Percentiles rank a stretch among this genome's conserved stretches.
Conservation (phyloP, 768 basidiomycete species). For the Amanita exitialis region DNA sequence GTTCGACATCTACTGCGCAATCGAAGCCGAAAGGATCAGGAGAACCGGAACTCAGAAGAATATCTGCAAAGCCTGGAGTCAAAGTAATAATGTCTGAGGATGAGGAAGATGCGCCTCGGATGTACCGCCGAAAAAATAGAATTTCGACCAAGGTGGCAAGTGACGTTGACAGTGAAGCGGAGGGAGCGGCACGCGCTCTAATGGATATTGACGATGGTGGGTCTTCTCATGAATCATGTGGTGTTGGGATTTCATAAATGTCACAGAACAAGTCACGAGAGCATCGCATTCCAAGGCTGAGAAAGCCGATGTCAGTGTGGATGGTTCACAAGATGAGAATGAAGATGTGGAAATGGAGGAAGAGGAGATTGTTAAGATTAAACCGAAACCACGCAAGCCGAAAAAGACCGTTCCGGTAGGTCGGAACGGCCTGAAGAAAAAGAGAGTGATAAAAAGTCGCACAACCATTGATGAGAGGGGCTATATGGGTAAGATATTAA, state of each 20-base stretch:
- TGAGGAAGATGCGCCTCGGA: constrained; percentile 33
- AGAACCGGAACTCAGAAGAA: not conserved
- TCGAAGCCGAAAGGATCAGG: constrained; percentile 2
- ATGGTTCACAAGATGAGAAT: constrained; percentile 11
- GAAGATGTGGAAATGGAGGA: constrained; percentile 18
- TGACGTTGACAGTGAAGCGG: constrained; percentile 27
- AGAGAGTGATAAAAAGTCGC: constrained; percentile 49
- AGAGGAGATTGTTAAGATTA: constrained; percentile 22
- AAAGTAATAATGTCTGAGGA: constrained; percentile 50
- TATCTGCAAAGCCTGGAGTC: not conserved
- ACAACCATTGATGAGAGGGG: constrained; percentile 53
- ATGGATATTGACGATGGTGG: constrained; percentile 75
- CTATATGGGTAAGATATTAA: constrained; percentile 47
- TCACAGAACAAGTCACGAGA: constrained; percentile 4
- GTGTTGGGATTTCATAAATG: not conserved
- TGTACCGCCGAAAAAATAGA: constrained; percentile 13
- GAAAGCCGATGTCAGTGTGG: constrained; percentile 15
- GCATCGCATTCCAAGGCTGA: constrained; percentile 7
- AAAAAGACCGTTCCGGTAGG: constrained; percentile 69
- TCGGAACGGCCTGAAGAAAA: constrained; percentile 69
- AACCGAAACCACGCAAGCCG: constrained; percentile 30
- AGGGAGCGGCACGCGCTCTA: constrained; percentile 44
- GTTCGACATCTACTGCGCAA: constrained; percentile 2
- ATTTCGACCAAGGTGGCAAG: constrained; percentile 19
- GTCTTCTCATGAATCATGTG: constrained; percentile 2